Evolutionary conservation across 257 asterid species (phyloP), one percentile per base, ranked within the genome.

Genomic region (Handroanthus guayacan): DNA sequence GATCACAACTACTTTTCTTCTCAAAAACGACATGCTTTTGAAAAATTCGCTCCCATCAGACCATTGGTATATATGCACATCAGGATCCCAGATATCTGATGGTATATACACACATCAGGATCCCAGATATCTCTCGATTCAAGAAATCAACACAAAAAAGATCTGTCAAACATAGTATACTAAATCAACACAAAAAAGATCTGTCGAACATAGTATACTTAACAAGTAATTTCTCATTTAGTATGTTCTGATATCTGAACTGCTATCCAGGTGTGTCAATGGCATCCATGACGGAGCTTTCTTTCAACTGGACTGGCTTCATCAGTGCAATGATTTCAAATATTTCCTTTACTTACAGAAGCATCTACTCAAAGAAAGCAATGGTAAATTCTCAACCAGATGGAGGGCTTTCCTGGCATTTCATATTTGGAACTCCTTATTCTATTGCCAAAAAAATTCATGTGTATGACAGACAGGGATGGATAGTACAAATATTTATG

Each of bases 311-410:
- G 90, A 82, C 83, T 25, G 90, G 92, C 11, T 88, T 88, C 86
- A 86, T 67, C 25, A 88, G 93, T 66, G 90, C 93, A 14, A 88
- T 88, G 90, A 88, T 88, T 12, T 88, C 93, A 13, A 88, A 88
- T 64, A 51, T 86, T 69, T 88, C 93, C 9, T 88, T 88, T 57
- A 88, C 93, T 56, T 88, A 88, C 83, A 82, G 93, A 72, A 88
- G 93, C 81, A 82, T 88, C 64, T 88, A 88, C 72, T 88, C 90
- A 51, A 88, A 88, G 87, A 88, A 86, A 88, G 90, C 93, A 13
- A 86, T 88, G 93, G 93, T 88, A 81, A 72, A 14, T 51, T n/a
- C 31, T n/a, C 34, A 31, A 44, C 62, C 64, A 3, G 56, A 50
- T 37, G 65, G 65, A 50, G 78, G 79, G 73, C 10, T 17, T 54